Evolutionary conservation across 768 basidiomycete species (phyloP), one percentile per base, ranked within the genome.

Genomic region (Udeniomyces megalosporus): DNA sequence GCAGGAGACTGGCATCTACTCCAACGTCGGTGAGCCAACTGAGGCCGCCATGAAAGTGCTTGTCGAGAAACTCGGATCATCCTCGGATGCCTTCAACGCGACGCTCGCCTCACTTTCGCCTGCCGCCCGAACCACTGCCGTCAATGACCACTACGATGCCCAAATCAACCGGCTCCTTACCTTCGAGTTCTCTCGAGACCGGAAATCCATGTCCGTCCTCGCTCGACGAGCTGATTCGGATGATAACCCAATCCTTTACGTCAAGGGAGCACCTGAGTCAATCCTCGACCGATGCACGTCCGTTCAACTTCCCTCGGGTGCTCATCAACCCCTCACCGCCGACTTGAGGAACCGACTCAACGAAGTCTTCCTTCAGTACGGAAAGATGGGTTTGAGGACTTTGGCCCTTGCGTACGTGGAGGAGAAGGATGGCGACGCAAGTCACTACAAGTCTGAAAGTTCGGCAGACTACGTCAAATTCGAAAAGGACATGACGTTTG

Each of bases 181-280:
- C 8, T 93, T 99, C 73, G 93, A 99, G 74, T 97, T 99, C 75
- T 88, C 91, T 24, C 84, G 93, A 22, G 93, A 97, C 74, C 85
- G 93, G 71, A 99, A 96, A 76, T 93, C 92, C 83, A 97, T 97
- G 93, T 95, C 93, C 24, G 92, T 96, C 56, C 82, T 97, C 55
- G 86, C 88, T 44, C 80, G 76, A 64, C 78, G 82, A 60, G 60
- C 67, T 8, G 86, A 87, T n/a, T 80, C 85, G 8, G 48, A n/a
- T 50, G 48, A 7, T n/a, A 29, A 50, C n/a, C n/a, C 48, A 11
- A 42, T 49, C 4, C 78, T 97, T 5, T 86, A 92, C 71, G 90
- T 85, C 72, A 97, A 97, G 74, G 93, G 93, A 42, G 93, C 93
- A 2, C 93, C 93, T 7, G 93, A 99, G 76, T 86, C 88, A 26